phyloP scores from a whole-genome alignment of 2,329 filamentous ascomycete species.

The Trichoderma sp. region DNA sequence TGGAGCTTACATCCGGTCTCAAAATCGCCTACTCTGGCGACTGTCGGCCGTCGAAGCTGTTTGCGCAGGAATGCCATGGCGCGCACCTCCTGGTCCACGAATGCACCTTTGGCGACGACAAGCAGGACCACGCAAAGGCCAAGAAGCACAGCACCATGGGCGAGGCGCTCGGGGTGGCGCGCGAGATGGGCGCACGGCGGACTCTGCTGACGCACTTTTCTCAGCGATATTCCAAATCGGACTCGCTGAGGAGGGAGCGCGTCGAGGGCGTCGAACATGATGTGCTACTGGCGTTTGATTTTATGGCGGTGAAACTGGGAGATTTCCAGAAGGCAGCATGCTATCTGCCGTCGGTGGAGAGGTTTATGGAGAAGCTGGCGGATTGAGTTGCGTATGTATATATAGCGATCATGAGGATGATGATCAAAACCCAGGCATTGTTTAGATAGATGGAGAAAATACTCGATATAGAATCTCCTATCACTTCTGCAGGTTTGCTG shows the following conservation, averaged over 20 bases:
- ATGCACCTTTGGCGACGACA: constrained; percentile 90
- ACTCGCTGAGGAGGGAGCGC: constrained; percentile 30
- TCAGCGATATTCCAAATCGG: constrained; percentile 79
- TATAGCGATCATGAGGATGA: background rate
- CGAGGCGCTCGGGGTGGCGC: constrained; percentile 78
- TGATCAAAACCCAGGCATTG: background rate
- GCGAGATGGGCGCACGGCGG: constrained; percentile 73
- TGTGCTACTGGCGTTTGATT: constrained; percentile 73
- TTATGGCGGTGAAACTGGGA: constrained; percentile 70
- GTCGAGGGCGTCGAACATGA: constrained; percentile 39
- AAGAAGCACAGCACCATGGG: constrained; percentile 90
- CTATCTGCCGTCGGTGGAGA: constrained; percentile 56
- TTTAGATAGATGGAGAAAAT: background rate
- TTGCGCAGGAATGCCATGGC: constrained; percentile 67
- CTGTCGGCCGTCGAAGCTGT: constrained; percentile 73
- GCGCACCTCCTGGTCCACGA: constrained; percentile 90
- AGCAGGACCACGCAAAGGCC: constrained; percentile 70
- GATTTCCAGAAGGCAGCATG: constrained; percentile 67
- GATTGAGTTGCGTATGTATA: background rate
- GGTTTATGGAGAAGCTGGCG: constrained; percentile 47
- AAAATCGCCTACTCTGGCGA: constrained; percentile 93
- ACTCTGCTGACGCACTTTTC: constrained; percentile 92
- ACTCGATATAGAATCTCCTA: background rate
- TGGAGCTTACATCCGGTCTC: constrained; percentile 77
- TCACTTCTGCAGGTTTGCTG: background rate